Evolutionary conservation across 305 asterid genomes (phyloP).

Genomic region (Solanum chacoense): DNA sequence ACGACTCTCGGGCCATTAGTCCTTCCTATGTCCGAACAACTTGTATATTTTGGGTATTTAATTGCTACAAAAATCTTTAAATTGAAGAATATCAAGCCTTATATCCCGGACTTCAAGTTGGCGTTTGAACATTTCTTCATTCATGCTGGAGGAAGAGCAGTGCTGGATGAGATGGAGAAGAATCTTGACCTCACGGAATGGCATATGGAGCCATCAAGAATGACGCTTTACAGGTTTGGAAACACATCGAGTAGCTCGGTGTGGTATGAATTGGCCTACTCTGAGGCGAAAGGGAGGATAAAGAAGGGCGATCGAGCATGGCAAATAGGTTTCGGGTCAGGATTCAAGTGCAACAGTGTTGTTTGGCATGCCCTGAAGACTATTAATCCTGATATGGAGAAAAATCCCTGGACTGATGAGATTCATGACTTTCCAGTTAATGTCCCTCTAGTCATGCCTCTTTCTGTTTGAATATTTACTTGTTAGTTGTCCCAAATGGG

Average conservation of each 20-base stretch:
- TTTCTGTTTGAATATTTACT: background rate
- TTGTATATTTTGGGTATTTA: slow-evolving; percentile 21
- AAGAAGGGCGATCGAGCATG: slow-evolving; percentile 36
- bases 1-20: slow-evolving; percentile 22
- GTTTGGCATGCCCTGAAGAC: slow-evolving; percentile 36
- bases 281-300: slow-evolving; percentile 49
- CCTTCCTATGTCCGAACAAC: slow-evolving; percentile 36
- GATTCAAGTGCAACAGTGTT: slow-evolving; percentile 48
- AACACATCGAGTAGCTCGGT: slow-evolving; percentile 52
- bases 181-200: slow-evolving; percentile 31
- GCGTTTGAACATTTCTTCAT: slow-evolving; percentile 48
- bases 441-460: background rate
- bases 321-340: slow-evolving; percentile 46
- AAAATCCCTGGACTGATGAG: slow-evolving; percentile 24
- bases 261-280: slow-evolving; percentile 47
- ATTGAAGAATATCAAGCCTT: slow-evolving; percentile 4
- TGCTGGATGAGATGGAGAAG: slow-evolving; percentile 39
- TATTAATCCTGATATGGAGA: slow-evolving; percentile 22
- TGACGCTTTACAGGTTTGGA: slow-evolving; percentile 47
- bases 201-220: slow-evolving; percentile 44
- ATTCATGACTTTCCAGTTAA: background rate
- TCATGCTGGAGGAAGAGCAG: slow-evolving; percentile 51
- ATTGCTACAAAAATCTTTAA: slow-evolving; percentile 2
- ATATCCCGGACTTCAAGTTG: slow-evolving; percentile 38
- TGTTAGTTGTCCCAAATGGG: background rate